These are phyloP conservation scores for Penicillium pancosmium DNA, from an alignment of 495 filamentous ascomycete species.

Conservation along the genomic window DNA sequence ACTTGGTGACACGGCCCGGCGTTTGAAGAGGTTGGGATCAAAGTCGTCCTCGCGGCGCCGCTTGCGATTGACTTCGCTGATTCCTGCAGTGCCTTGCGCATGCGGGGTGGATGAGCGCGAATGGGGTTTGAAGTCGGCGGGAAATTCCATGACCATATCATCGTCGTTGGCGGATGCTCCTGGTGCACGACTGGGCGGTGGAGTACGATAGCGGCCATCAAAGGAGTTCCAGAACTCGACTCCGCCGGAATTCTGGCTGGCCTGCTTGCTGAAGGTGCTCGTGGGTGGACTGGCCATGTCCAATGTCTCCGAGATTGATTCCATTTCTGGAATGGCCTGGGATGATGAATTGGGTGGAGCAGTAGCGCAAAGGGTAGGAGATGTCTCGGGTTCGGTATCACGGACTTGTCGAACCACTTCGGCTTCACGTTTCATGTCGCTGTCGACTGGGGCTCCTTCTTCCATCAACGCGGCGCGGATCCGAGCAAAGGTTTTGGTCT, in stretches of 20 bases:
- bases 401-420: conserved; percentile 93
- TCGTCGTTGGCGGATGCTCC: conserved; percentile 67
- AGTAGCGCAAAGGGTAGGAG: conserved; percentile 40
- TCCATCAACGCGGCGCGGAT: conserved; percentile 88
- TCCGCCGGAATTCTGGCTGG: conserved; percentile 68
- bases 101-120: conserved; percentile 57
- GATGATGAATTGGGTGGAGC: conserved; percentile 54
- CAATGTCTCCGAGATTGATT: conserved; percentile 62
- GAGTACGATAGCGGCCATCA: conserved; percentile 63
- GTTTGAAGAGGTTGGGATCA: conserved; percentile 86
- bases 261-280: conserved; percentile 72
- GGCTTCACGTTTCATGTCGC: conserved; percentile 86
- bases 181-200: conserved; percentile 60
- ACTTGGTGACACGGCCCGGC: conserved; percentile 89
- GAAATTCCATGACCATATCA: conserved; percentile 69
- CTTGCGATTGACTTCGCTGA: conserved; percentile 75
- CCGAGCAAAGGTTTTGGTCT: conserved; percentile 91
- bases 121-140: conserved; percentile 33
- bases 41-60: conserved; percentile 89
- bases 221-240: conserved; percentile 81
- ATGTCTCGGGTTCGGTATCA: conserved; percentile 61
- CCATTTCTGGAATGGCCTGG: conserved; percentile 51
- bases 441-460: conserved; percentile 83
- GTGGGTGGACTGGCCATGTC: conserved; percentile 50
- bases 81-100: conserved; percentile 43